Evolutionary conservation across 1,284 basidiomycete species (phyloP).

Genomic region (Ganoderma resinaceum): DNA sequence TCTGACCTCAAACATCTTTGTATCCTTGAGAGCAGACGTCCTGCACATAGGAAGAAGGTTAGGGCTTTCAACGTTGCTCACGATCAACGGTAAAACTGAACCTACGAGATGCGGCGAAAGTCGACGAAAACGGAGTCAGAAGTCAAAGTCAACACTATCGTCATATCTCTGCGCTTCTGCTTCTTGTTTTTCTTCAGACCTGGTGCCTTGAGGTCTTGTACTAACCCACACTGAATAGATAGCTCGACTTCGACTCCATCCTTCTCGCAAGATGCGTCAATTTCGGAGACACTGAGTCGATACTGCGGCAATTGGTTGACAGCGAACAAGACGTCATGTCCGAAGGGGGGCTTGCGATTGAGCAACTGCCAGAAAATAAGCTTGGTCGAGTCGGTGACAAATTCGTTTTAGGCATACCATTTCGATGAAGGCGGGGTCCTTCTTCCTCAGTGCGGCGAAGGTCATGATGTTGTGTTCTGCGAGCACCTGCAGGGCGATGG

Average conservation of each 20-base stretch:
- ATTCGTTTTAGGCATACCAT: slow-evolving; percentile 45
- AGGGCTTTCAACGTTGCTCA: not conserved
- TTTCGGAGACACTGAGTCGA: slow-evolving; percentile 55
- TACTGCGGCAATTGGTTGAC: slow-evolving; percentile 74
- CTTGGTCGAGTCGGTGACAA: too few relatives aligned
- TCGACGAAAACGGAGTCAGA: slow-evolving; percentile 78
- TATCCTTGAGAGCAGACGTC: slow-evolving; percentile 65
- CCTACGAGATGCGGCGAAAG: slow-evolving; percentile 78
- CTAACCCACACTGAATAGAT: slow-evolving; percentile 61
- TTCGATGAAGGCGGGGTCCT: slow-evolving; percentile 68
- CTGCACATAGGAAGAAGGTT: slow-evolving; percentile 44
- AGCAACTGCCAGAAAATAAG: slow-evolving; percentile 57
- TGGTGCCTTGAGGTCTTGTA: slow-evolving; percentile 38
- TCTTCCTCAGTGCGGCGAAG: slow-evolving; percentile 60
- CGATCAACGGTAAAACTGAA: slow-evolving; percentile 20
- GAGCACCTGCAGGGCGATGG: slow-evolving; percentile 58
- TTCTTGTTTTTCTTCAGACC: slow-evolving; percentile 54
- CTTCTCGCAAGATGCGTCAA: slow-evolving; percentile 43
- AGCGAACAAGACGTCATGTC: slow-evolving; percentile 66
- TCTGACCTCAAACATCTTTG: slow-evolving; percentile 64
- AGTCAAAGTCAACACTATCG: slow-evolving; percentile 72
- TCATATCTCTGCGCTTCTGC: slow-evolving; percentile 58
- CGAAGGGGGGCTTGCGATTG: slow-evolving; percentile 77
- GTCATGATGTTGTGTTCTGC: slow-evolving; percentile 75
- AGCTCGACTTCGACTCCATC: slow-evolving; percentile 68